Evolutionary conservation across 495 filamentous ascomycete genomes (phyloP).

Genomic region (Aspergillus egyptiacus): DNA sequence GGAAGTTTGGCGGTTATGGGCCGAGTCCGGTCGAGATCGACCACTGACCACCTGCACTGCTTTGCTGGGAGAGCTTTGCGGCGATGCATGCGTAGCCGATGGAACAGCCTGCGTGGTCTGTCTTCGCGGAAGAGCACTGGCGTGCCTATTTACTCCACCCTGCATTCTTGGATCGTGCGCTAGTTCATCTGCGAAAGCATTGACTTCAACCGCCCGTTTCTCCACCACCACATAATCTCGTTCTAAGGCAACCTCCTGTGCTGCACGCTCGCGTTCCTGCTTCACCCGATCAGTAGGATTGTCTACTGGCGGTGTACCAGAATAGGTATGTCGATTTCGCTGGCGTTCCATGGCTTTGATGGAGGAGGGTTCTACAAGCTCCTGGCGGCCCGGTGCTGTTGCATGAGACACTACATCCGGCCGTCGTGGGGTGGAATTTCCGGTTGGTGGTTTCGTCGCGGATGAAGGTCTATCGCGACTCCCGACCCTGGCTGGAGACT

Average conservation of each 20-base stretch:
- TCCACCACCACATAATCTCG: slow-evolving; percentile 94
- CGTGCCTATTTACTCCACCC: slow-evolving; percentile 33
- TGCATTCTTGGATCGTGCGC: slow-evolving; percentile 65
- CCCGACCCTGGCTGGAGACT: slow-evolving; percentile 31
- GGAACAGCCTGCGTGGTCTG: slow-evolving; percentile 59
- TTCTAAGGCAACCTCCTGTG: slow-evolving; percentile 83
- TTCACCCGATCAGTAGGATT: slow-evolving; percentile 37
- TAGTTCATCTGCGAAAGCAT: slow-evolving; percentile 93
- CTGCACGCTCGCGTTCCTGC: slow-evolving; percentile 67
- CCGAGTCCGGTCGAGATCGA: slow-evolving; percentile 53
- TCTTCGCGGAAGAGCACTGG: slow-evolving; percentile 56
- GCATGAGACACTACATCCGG: slow-evolving; percentile 43
- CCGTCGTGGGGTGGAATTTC: slow-evolving; percentile 26
- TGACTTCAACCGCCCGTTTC: slow-evolving; percentile 90
- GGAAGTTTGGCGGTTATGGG: slow-evolving; percentile 61
- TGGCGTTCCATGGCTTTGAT: slow-evolving; percentile 44
- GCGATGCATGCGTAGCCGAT: slow-evolving; percentile 30
- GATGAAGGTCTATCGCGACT: slow-evolving; percentile 35
- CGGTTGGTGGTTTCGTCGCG: slow-evolving; percentile 20
- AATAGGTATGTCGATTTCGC: slow-evolving; percentile 42
- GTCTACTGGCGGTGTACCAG: slow-evolving; percentile 40
- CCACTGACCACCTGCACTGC: slow-evolving; percentile 65
- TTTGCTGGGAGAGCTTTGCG: slow-evolving; percentile 42
- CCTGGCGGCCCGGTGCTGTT: slow-evolving; percentile 59
- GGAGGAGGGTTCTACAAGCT: slow-evolving; percentile 33